phyloP scores from a whole-genome alignment of 1,284 basidiomycete species.

The Trametes pubescens region DNA sequence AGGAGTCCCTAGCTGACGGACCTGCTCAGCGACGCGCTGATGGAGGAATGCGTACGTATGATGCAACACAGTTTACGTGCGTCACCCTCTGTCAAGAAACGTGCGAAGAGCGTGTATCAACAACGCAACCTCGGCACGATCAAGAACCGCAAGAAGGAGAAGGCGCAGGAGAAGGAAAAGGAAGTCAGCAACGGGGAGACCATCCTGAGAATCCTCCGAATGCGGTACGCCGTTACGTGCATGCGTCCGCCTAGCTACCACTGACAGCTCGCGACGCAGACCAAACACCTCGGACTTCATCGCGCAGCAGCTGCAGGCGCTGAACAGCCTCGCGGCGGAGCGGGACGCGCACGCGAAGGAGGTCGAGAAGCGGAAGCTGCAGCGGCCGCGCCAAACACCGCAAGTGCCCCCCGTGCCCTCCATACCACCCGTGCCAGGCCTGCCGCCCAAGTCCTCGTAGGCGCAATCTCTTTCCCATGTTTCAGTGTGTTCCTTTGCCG shows the following conservation, averaged over 20 bases:
- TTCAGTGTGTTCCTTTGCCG: conserved; percentile 1
- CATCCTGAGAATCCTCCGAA: conserved; percentile 91
- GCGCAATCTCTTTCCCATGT: not conserved
- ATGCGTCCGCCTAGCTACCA: not conserved
- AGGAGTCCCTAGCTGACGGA: not conserved
- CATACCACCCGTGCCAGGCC: conserved; percentile 33
- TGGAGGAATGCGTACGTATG: conserved; percentile 96
- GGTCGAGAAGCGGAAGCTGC: conserved; percentile 59
- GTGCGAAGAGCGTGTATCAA: conserved; percentile 89
- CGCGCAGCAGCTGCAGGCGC: conserved; percentile 85
- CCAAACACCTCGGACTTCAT: conserved; percentile 89
- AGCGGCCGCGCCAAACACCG: conserved; percentile 41
- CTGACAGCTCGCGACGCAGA: conserved; percentile 49
- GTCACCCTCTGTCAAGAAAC: conserved; percentile 81
- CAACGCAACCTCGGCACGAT: conserved; percentile 97
- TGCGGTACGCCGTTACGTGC: conserved; percentile 71
- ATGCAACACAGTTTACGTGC: conserved; percentile 85
- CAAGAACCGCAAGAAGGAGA: conserved; percentile 93
- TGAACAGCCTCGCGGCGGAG: conserved; percentile 77
- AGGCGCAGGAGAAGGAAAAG: conserved; percentile 72
- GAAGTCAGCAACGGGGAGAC: conserved; percentile 83
- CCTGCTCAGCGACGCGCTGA: conserved; percentile 76
- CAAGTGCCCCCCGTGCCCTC: conserved; percentile 38
- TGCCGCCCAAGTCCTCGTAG: conserved; percentile 34
- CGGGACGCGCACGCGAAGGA: conserved; percentile 69